phyloP scores from a whole-genome alignment of 257 asterid genomes.

The Henckelia pumila region DNA sequence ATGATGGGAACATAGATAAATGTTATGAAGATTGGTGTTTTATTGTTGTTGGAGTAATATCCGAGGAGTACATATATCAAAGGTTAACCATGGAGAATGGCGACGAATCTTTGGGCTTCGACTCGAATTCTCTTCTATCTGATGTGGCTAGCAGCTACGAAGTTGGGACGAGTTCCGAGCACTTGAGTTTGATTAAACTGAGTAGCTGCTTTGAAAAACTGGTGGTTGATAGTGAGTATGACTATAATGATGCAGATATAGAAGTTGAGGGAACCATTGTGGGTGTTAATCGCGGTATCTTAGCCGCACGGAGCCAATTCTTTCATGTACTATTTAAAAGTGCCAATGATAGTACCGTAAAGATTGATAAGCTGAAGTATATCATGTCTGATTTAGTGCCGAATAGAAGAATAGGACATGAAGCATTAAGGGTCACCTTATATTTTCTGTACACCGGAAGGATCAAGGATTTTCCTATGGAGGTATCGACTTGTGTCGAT shows the following conservation, averaged over 20 bases:
- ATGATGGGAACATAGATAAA: background rate
- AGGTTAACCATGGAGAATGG: slow-evolving; percentile 51
- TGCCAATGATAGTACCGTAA: slow-evolving; percentile 16
- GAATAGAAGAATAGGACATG: slow-evolving; percentile 48
- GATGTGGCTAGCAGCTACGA: slow-evolving; percentile 47
- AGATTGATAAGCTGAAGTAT: slow-evolving; percentile 56
- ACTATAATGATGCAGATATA: slow-evolving; percentile 70
- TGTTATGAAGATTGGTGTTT: background rate
- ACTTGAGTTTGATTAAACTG: slow-evolving; percentile 48
- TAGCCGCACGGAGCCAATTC: slow-evolving; percentile 69
- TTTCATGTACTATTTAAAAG: slow-evolving; percentile 45
- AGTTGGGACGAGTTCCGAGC: slow-evolving; percentile 42
- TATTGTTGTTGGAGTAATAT: background rate
- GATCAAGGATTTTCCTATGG: slow-evolving; percentile 54
- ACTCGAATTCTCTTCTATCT: slow-evolving; percentile 56
- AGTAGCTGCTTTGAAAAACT: slow-evolving; percentile 63
- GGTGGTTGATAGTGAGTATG: slow-evolving; percentile 49
- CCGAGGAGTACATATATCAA: background rate
- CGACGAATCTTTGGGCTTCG: slow-evolving; percentile 48
- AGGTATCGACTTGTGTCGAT: slow-evolving; percentile 82
- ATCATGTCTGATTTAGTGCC: slow-evolving; percentile 49
- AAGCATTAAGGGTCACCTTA: slow-evolving; percentile 47
- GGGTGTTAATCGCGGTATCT: slow-evolving; percentile 72
- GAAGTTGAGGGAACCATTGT: slow-evolving; percentile 61
- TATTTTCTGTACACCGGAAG: slow-evolving; percentile 65